Evolutionary conservation across 1,284 basidiomycete species (phyloP), one percentile per base, ranked within the genome.

Genomic region (Neolentinus lepideus): DNA sequence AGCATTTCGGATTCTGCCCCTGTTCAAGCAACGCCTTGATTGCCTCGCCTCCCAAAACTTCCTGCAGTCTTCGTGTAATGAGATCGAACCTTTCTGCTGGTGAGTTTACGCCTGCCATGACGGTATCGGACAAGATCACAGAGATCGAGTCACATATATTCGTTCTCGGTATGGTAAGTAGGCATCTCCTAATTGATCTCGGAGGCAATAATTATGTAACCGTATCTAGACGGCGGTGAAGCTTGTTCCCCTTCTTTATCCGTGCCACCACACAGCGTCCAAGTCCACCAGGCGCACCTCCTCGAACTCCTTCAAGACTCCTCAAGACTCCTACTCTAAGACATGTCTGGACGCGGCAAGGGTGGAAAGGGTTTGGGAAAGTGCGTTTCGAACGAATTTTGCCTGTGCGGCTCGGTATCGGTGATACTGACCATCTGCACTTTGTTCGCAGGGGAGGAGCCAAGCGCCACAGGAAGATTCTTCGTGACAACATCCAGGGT

Each of bases 11-110:
- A 47, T 81, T 74, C 65, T 81, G 78, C 33, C 87, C 90, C 65
- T 97, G 90, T 11, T 82, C 78, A 43, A 98, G 77, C 56, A 97
- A 85, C 43, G 83, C 76, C 67, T 92, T 90, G 70, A 99, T 88
- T 52, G 79, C 74, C 55, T 98, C 94, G 8, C 78, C 88, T 45
- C 94, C 91, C 6, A 99, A 84, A 1, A 93, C 88, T 71, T 99
- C 97, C 62, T 92, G 85, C 43, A 99, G 71, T 63, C 89, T 77
- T 54, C 95, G 77, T 0, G 91, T 95, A 62, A 99, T 97, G 56
- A 97, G 75, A 51, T 89, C 80, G 75, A 83, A 97, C 64, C 86
- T 87, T 61, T 85, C 83, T 55, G 88, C 81, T 0, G 75, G 63
- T 14, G 64, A 31, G n/a, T 11, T 51, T 9, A 43, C 16, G 8